Evolutionary conservation across 495 filamentous ascomycete species (phyloP), one percentile per base, ranked within the genome.

Genomic region (Penicillium cosmopolitanum): DNA sequence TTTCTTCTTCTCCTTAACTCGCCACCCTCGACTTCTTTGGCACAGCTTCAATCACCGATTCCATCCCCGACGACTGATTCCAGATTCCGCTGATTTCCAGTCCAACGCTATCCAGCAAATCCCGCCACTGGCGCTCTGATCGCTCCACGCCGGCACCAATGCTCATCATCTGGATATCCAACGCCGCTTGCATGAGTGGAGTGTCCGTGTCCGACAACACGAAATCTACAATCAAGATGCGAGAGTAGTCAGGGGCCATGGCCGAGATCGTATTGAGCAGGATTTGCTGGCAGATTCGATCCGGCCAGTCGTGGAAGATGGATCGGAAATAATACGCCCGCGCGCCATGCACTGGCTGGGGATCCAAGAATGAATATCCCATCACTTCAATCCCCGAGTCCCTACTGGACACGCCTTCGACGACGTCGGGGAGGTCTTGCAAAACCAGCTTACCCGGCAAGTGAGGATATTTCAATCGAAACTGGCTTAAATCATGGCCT

Each of bases 81-180:
- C 71, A 74, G n/a, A 77, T 73, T 0, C 70, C 70, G 0, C 47
- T 52, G 16, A 77, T 71, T 46, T 73, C 60, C 55, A 79, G 43
- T 1, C 76, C 76, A 5, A 65, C 73, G 16, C 58, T 66, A 4
- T 61, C n/a, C 16, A 79, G 50, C 11, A 78, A 48, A 31, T 68
- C 59, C 16, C 61, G 61, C 77, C 77, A 79, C 42, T 77, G 71
- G 2, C 58, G 43, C 51, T 76, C 70, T 0, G 75, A 76, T n/a
- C 75, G 62, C 57, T 78, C 75, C 0, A 75, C 64, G 1, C 77
- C 77, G 1, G 75, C 67, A 5, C 74, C 73, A 43, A 79, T 74
- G 44, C 73, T 75, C 73, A 79, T 73, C 76, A 79, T 79, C 60
- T 77, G 76, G 42, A 78, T 76, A 58, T 78, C 76, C n/a, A 78